Evolutionary conservation across 768 basidiomycete genomes (phyloP).

Genomic region (Psilocybe subaeruginosa): DNA sequence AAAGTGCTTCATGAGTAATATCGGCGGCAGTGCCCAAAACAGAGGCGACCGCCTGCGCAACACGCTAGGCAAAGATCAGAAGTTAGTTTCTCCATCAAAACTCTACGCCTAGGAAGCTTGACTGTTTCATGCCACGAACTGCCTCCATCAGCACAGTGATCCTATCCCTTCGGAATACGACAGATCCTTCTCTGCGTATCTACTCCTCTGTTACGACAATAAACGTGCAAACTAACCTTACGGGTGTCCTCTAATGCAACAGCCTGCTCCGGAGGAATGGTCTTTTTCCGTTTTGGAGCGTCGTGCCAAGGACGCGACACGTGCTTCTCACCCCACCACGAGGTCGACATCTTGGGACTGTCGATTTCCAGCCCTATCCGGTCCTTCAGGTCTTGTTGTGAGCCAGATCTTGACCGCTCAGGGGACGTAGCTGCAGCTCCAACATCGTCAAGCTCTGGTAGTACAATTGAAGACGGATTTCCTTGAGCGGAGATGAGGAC

Average conservation of each 20-base stretch:
- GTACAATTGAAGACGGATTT: conserved; percentile 12
- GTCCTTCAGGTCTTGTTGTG: conserved; percentile 10
- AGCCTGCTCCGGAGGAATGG: conserved; percentile 41
- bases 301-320: conserved; percentile 32
- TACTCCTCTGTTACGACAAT: neutral
- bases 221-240: conserved; percentile 24
- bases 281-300: conserved; percentile 32
- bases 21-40: conserved; percentile 44
- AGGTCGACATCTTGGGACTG: conserved; percentile 21
- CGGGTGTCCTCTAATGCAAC: conserved; percentile 40
- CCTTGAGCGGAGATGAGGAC: conserved; percentile 6
- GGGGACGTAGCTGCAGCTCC: conserved; percentile 19
- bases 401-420: conserved; percentile 26
- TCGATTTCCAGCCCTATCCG: conserved; percentile 11
- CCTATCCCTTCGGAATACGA: conserved; percentile 2
- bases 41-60: conserved; percentile 38
- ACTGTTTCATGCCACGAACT: neutral
- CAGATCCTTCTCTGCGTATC: neutral
- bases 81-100: neutral
- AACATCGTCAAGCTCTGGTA: conserved; percentile 15
- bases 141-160: neutral
- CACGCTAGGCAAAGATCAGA: conserved; percentile 28
- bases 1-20: conserved; percentile 48
- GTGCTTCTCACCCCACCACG: conserved; percentile 29
- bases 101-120: neutral